phyloP scores from a whole-genome alignment of 495 filamentous ascomycete genomes.

The Aspergillus bridgeri region DNA sequence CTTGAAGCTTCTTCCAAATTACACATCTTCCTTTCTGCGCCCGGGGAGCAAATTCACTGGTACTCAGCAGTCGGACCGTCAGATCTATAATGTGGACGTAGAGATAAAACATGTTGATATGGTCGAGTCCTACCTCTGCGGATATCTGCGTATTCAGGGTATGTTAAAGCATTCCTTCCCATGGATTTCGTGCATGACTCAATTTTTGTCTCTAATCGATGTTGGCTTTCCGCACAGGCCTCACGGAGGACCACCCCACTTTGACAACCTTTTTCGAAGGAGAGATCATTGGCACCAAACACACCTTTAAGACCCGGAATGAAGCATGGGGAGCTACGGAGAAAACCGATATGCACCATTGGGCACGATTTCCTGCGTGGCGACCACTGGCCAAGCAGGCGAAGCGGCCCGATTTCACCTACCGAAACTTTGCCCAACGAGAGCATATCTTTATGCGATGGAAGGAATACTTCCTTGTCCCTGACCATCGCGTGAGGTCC shows the following conservation, averaged over 20 bases:
- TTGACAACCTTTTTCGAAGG: conserved; percentile 98
- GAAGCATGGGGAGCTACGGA: conserved; percentile 88
- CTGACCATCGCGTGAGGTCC: conserved; percentile 84
- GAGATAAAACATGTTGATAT: conserved; percentile 97
- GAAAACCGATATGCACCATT: conserved; percentile 90
- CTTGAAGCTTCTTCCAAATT: conserved; percentile 43
- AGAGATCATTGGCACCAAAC: conserved; percentile 94
- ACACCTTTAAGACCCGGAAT: conserved; percentile 88
- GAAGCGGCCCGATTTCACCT: conserved; percentile 71
- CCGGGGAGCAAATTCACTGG: conserved; percentile 86
- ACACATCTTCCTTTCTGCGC: conserved; percentile 77
- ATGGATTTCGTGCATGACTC: not conserved
- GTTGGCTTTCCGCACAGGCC: conserved; percentile 51
- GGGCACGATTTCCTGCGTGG: conserved; percentile 86
- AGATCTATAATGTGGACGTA: conserved; percentile 91
- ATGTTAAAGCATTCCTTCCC: conserved; percentile 22
- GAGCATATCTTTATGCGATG: conserved; percentile 99
- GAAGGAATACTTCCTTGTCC: conserved; percentile 98
- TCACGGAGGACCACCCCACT: conserved; percentile 94
- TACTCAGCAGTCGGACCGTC: conserved; percentile 86
- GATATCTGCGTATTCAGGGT: conserved; percentile 97
- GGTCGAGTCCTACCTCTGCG: conserved; percentile 90
- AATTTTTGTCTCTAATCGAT: conserved; percentile 23
- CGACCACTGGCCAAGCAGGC: conserved; percentile 72
- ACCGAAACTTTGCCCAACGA: conserved; percentile 63